A percentile compares a stretch with the other conserved stretches of the same genome.
Evolutionary conservation across 768 basidiomycete species (phyloP).

Genomic region (Phanerochaete carnosa): DNA sequence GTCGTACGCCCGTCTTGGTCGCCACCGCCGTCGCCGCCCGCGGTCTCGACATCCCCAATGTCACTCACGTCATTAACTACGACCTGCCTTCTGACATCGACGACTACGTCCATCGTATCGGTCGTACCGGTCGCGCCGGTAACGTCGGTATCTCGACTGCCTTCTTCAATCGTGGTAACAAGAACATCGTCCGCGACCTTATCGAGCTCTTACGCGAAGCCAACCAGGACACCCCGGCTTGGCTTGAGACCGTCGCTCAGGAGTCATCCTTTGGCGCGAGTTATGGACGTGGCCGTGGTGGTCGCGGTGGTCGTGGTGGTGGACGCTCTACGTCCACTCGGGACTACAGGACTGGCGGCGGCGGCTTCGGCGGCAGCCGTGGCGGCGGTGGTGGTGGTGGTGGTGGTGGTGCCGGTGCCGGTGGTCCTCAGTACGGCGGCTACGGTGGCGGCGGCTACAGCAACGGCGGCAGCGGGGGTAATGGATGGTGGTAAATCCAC

Average conservation of each 20-base stretch:
- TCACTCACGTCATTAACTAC: constrained; percentile 98
- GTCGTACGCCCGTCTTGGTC: constrained; percentile 93
- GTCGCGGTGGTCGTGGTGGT: constrained; percentile 51
- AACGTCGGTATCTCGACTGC: constrained; percentile 96
- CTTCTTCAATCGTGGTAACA: constrained; percentile 93
- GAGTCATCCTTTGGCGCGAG: constrained; percentile 72
- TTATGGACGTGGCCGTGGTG: constrained; percentile 48
- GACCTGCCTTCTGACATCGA: constrained; percentile 98
- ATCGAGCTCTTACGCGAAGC: constrained; percentile 94
- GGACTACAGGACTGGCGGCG: constrained; percentile 39
- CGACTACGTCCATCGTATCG: constrained; percentile 98
- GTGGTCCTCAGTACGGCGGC: constrained; percentile 32
- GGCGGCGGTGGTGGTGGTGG: constrained; percentile 26
- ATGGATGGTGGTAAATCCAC: constrained; percentile 46
- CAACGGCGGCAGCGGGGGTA: constrained; percentile 23
- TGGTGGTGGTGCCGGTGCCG: constrained; percentile 25
- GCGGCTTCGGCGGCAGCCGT: constrained; percentile 32
- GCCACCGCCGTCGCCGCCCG: constrained; percentile 99
- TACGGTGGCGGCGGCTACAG: constrained; percentile 26
- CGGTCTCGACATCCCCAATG: constrained; percentile 98
- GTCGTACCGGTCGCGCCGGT: constrained; percentile 97
- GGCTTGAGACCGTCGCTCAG: constrained; percentile 84
- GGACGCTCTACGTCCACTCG: constrained; percentile 30
- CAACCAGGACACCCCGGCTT: constrained; percentile 89
- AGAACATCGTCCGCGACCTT: constrained; percentile 87